Percentiles rank a stretch among this genome's conserved stretches.
Evolutionary conservation across 306 rosid genomes (phyloP).

Genomic region (Fragaria ananassa): DNA sequence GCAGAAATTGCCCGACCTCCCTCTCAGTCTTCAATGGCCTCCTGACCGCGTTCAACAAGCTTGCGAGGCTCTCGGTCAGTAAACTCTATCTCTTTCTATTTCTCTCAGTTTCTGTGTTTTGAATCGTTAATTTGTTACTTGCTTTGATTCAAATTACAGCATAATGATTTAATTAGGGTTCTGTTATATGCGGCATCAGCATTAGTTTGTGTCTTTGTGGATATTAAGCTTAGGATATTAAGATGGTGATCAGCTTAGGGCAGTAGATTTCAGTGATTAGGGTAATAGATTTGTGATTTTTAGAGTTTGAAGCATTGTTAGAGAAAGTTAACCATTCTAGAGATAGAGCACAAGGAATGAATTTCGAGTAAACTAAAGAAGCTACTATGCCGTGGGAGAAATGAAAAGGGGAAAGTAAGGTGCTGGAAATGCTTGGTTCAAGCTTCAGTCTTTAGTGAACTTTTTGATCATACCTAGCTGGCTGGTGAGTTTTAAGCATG

Average conservation of each 20-base stretch:
- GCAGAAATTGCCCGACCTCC: slow-evolving; percentile 83
- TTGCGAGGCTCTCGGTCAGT: slow-evolving; percentile 83
- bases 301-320: not conserved
- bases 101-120: not conserved
- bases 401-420: not conserved
- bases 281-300: not conserved
- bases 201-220: not conserved
- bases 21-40: slow-evolving; percentile 77
- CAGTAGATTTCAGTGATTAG: not conserved
- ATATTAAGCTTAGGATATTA: not conserved
- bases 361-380: not conserved
- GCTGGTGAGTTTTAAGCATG: not conserved
- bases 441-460: not conserved
- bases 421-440: not conserved
- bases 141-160: not conserved
- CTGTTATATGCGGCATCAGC: not conserved
- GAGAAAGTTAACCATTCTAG: not conserved
- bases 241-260: not conserved
- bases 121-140: not conserved
- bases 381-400: not conserved
- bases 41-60: slow-evolving; percentile 71
- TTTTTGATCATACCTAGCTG: not conserved
- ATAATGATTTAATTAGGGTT: not conserved
- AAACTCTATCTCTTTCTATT: slow-evolving; percentile 12
- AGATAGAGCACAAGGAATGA: not conserved